These are phyloP conservation scores for Hygrocybe punicea DNA, from an alignment of 768 basidiomycete species.

Conservation along the genomic window DNA sequence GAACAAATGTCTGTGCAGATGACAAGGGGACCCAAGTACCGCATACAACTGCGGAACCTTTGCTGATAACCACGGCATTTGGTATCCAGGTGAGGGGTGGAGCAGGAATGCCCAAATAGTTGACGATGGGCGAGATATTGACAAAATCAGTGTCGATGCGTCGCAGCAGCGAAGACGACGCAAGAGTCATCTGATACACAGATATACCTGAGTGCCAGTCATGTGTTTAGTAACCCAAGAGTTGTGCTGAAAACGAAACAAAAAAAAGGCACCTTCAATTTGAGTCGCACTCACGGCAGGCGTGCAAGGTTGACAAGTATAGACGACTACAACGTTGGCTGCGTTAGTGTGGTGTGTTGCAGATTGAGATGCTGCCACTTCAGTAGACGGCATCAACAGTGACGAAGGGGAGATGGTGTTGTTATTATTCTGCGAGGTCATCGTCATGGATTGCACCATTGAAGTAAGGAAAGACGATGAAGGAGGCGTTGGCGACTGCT, in stretches of 20 bases:
- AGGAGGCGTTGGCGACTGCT: conserved; percentile 13
- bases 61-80: conserved; percentile 49
- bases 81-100: conserved; percentile 39
- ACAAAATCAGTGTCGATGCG: conserved; percentile 79
- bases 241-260: conserved; percentile 22
- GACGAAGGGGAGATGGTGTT: conserved; percentile 30
- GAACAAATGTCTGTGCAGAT: conserved; percentile 51
- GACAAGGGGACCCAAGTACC: conserved; percentile 72
- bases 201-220: conserved; percentile 51
- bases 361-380: conserved; percentile 25
- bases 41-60: conserved; percentile 50
- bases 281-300: conserved; percentile 65
- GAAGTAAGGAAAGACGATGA: conserved; percentile 18
- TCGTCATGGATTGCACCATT: conserved; percentile 42
- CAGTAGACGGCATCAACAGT: conserved; percentile 24
- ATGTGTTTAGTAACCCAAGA: neutral
- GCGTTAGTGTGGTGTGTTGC: conserved; percentile 26
- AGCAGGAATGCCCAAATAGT: conserved; percentile 41
- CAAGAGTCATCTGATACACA: conserved; percentile 68
- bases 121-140: conserved; percentile 59
- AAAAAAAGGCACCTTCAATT: conserved; percentile 55
- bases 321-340: conserved; percentile 46
- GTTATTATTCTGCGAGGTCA: conserved; percentile 27
- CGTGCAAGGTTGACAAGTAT: conserved; percentile 59
- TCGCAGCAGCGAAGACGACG: conserved; percentile 54